phyloP scores from a whole-genome alignment of 2,329 filamentous ascomycete genomes.

The Moelleriella libera region DNA sequence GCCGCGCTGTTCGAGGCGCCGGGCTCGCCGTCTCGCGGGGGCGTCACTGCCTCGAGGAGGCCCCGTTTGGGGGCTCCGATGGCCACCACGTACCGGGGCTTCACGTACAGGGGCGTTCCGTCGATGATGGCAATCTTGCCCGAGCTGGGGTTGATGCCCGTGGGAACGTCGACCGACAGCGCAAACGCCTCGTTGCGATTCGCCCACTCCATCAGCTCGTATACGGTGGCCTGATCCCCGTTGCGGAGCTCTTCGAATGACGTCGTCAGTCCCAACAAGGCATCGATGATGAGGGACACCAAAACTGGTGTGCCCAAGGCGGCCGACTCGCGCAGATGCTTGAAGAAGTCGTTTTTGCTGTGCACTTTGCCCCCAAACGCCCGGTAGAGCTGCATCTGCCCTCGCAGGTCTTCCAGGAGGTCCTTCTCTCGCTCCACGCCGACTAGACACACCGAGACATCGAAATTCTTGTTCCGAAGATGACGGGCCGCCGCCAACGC shows the following conservation, averaged over 20 bases:
- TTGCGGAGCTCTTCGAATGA: constrained; percentile 80
- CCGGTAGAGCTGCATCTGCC: constrained; percentile 72
- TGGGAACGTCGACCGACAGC: constrained; percentile 81
- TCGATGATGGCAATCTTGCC: constrained; percentile 56
- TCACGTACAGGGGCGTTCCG: constrained; percentile 64
- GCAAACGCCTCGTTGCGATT: constrained; percentile 76
- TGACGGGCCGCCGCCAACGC: constrained; percentile 79
- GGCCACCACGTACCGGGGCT: constrained; percentile 69
- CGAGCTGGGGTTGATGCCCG: constrained; percentile 68
- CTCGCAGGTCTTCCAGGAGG: constrained; percentile 63
- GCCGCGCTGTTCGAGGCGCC: constrained; percentile 14
- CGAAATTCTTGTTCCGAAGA: constrained; percentile 67
- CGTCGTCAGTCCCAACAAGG: constrained; percentile 71
- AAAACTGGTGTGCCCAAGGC: constrained; percentile 29
- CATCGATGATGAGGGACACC: constrained; percentile 76
- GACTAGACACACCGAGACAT: constrained; percentile 71
- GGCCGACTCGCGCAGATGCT: constrained; percentile 36
- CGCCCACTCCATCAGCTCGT: constrained; percentile 86
- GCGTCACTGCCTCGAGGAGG: constrained; percentile 60
- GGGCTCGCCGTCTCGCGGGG: constrained; percentile 24
- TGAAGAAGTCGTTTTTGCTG: constrained; percentile 46
- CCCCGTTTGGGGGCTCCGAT: constrained; percentile 81
- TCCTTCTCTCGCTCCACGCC: constrained; percentile 74
- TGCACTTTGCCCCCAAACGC: constrained; percentile 66
- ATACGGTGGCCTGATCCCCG: constrained; percentile 69